Evolutionary conservation across 495 filamentous ascomycete species (phyloP).

Genomic region (Hypomontagnella monticulosa): DNA sequence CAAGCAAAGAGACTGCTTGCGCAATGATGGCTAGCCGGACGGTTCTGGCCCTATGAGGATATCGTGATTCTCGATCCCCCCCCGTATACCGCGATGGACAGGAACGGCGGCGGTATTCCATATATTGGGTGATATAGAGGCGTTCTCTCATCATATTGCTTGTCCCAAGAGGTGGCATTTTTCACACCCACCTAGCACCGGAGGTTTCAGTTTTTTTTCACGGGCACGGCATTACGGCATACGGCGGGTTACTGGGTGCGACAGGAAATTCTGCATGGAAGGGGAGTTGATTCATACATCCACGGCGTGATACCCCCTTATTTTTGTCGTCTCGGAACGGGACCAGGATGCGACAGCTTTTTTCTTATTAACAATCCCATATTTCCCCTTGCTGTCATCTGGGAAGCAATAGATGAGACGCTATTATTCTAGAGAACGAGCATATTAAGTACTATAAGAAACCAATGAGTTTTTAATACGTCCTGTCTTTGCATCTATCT

Average conservation of each 20-base stretch:
- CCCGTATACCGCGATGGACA: no score
- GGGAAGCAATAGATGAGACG: background rate
- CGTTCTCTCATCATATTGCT: background rate
- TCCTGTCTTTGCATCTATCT: no score
- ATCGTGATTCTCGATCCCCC: no score
- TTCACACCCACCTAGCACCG: background rate
- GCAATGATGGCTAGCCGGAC: background rate
- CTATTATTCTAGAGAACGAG: conserved; percentile 1
- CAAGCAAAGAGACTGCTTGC: background rate
- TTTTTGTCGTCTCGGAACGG: conserved; percentile 14
- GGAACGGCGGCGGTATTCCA: no score
- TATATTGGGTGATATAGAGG: background rate
- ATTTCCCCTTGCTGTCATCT: background rate
- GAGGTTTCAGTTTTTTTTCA: no score
- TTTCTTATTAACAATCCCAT: background rate
- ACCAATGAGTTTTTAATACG: no score
- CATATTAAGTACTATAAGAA: background rate
- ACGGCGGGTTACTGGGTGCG: conserved; percentile 1
- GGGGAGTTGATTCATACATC: conserved; percentile 38
- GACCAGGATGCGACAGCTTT: conserved; percentile 3
- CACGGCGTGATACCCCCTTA: conserved; percentile 37
- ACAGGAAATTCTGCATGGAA: conserved; percentile 31
- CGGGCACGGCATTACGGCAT: conserved; percentile 22
- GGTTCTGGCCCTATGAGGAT: no score
- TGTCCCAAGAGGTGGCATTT: conserved; percentile 3